These are phyloP conservation scores for Candolleomyces efflorescens DNA, from an alignment of 768 basidiomycete species.

Conservation along the genomic window DNA sequence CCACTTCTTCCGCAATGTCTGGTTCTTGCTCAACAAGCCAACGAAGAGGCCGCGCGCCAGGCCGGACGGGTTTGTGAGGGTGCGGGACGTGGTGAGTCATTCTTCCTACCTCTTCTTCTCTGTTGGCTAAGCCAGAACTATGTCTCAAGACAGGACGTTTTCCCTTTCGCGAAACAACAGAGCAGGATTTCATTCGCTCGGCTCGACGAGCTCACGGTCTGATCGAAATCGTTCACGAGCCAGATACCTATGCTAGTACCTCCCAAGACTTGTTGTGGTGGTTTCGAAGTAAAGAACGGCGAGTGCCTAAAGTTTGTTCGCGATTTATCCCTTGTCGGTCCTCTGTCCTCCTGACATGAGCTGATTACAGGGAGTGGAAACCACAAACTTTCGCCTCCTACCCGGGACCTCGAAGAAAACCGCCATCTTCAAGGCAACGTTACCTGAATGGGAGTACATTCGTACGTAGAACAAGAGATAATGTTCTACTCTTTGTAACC, in stretches of 20 bases:
- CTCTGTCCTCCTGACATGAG: neutral
- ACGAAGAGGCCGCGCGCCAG: neutral
- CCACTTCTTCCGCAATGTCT: neutral
- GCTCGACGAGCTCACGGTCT: neutral
- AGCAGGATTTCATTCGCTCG: neutral
- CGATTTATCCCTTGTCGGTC: neutral
- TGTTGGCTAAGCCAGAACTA: neutral
- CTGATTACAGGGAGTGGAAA: neutral
- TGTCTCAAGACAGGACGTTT: neutral
- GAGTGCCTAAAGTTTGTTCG: neutral
- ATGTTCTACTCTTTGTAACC: neutral
- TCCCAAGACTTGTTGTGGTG: neutral
- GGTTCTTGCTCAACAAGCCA: neutral
- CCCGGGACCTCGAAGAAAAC: neutral
- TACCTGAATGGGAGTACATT: neutral
- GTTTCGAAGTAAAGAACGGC: neutral
- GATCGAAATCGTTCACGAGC: neutral
- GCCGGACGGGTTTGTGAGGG: slow-evolving; percentile 3
- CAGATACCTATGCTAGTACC: neutral
- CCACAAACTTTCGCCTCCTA: neutral
- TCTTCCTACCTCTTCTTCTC: neutral
- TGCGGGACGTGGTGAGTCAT: slow-evolving; percentile 2
- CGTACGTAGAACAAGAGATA: slow-evolving; percentile 1
- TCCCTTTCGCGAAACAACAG: neutral
- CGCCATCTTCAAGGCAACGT: slow-evolving; percentile 7